Evolutionary conservation across 352 stramenopile genomes (phyloP).

Genomic region (Phytopythium litorale): DNA sequence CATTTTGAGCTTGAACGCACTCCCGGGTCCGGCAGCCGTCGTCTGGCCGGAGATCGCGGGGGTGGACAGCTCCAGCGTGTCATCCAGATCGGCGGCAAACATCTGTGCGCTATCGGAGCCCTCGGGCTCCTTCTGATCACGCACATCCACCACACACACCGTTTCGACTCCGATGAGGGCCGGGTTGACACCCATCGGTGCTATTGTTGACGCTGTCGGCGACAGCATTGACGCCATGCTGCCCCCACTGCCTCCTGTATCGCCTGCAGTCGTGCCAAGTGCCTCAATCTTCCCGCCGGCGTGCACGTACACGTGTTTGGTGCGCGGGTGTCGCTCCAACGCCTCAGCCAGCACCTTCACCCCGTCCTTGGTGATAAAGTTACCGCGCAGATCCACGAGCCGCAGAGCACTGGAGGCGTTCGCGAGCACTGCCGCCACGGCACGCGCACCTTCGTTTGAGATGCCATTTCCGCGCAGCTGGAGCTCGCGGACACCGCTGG

Average conservation of each 20-base stretch:
- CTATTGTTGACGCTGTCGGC: constrained; percentile 41
- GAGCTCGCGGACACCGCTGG: constrained; percentile 90
- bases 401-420: constrained; percentile 69
- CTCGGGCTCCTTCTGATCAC: constrained; percentile 64
- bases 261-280: constrained; percentile 62
- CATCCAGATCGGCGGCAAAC: constrained; percentile 5
- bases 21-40: constrained; percentile 22
- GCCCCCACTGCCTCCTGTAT: constrained; percentile 4
- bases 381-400: constrained; percentile 90
- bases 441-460: constrained; percentile 89
- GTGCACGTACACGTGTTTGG: constrained; percentile 96
- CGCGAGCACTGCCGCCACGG: constrained; percentile 90
- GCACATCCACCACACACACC: constrained; percentile 93
- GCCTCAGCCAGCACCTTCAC: constrained; percentile 93
- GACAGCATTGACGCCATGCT: constrained; percentile 18
- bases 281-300: constrained; percentile 94
- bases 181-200: constrained; percentile 15
- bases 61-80: constrained; percentile 10
- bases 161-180: constrained; percentile 89
- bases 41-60: not conserved
- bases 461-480: constrained; percentile 91
- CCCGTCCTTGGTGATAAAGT: constrained; percentile 89
- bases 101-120: not conserved
- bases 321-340: constrained; percentile 89
- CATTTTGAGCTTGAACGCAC: constrained; percentile 62